Evolutionary conservation across 148 eudicot species (phyloP).

Genomic region (Rheum nobile): DNA sequence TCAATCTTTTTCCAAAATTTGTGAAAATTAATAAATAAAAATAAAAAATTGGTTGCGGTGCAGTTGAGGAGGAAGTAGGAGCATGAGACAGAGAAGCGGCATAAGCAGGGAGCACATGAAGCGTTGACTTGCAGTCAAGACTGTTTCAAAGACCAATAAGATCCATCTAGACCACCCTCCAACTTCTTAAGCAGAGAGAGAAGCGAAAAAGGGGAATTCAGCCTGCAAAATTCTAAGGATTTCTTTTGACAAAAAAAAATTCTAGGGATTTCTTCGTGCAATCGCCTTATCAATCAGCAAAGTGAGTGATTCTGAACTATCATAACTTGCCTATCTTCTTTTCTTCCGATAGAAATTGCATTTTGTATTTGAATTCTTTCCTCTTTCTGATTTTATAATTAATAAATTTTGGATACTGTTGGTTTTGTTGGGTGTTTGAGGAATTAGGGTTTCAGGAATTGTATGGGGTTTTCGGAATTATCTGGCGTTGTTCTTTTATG

Average conservation of each 20-base stretch:
- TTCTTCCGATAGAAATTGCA: not conserved
- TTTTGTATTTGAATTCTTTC: not conserved
- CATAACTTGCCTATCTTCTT: not conserved
- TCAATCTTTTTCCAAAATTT: too few species aligned
- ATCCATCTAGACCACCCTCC: not conserved
- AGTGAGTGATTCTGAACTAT: not conserved
- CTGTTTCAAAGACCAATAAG: not conserved
- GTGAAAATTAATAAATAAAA: too few species aligned
- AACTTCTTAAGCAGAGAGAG: not conserved
- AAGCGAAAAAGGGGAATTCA: not conserved
- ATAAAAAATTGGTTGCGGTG: too few species aligned
- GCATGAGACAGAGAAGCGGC: constrained; percentile 2
- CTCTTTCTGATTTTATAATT: not conserved
- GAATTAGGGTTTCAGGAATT: not conserved
- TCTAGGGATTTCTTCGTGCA: constrained; percentile 6
- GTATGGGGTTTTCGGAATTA: not conserved
- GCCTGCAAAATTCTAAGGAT: too few species aligned
- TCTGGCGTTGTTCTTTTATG: not conserved
- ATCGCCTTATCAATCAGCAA: not conserved
- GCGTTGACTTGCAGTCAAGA: constrained; percentile 2
- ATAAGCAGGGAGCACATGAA: not conserved
- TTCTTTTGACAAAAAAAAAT: too few species aligned
- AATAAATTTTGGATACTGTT: not conserved
- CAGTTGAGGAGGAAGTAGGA: not conserved
- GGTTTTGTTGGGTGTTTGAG: constrained; percentile 1